phyloP scores from a whole-genome alignment of 805 yeast genomes.

The Candida tallmaniae region DNA sequence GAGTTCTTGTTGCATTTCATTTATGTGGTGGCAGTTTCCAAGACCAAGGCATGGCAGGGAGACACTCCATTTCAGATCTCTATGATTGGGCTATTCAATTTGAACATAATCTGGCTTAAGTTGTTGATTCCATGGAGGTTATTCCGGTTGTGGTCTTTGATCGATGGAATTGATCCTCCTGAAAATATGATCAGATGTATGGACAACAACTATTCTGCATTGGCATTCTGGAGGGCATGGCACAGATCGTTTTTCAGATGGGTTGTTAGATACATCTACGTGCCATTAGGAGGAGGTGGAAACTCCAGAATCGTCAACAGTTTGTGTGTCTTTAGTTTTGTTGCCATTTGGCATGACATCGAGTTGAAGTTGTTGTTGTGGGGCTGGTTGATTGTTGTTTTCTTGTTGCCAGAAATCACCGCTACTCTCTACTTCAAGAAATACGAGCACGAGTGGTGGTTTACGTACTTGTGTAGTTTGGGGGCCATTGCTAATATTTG shows the following conservation, averaged over 20 bases:
- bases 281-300: slow-evolving; percentile 85
- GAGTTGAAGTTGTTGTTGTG: slow-evolving; percentile 80
- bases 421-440: slow-evolving; percentile 45
- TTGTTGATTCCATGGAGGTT: slow-evolving; percentile 93
- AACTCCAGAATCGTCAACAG: slow-evolving; percentile 68
- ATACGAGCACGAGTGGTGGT: slow-evolving; percentile 56
- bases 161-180: slow-evolving; percentile 95
- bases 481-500: slow-evolving; percentile 91
- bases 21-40: slow-evolving; percentile 91
- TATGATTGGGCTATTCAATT: slow-evolving; percentile 88
- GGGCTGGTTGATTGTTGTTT: slow-evolving; percentile 94
- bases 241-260: slow-evolving; percentile 90
- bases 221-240: slow-evolving; percentile 99
- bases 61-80: slow-evolving; percentile 90
- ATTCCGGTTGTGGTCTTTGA: slow-evolving; percentile 85
- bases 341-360: slow-evolving; percentile 98
- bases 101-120: slow-evolving; percentile 91
- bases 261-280: slow-evolving; percentile 82
- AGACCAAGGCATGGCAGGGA: slow-evolving; percentile 83
- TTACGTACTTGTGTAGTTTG: slow-evolving; percentile 72
- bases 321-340: slow-evolving; percentile 86
- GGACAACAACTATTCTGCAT: slow-evolving; percentile 87
- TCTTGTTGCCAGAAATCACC: slow-evolving; percentile 78
- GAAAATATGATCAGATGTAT: slow-evolving; percentile 97
- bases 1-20: slow-evolving; percentile 82